Base-by-base conservation (phyloP, 768 basidiomycete genomes). In the Rhodotorula graminis region DNA sequence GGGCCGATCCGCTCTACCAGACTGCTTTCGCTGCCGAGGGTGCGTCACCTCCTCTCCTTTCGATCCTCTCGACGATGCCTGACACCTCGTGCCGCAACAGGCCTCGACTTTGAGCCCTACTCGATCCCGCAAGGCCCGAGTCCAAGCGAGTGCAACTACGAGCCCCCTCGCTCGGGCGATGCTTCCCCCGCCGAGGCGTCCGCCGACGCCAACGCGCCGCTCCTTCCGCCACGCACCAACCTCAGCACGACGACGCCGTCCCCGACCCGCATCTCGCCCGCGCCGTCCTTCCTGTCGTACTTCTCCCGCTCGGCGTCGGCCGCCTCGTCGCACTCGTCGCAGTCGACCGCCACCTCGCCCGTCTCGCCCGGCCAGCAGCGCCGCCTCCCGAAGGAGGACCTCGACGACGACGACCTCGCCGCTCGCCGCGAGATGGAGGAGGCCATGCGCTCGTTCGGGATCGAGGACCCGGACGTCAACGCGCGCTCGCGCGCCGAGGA, bases 351-450 rank as follows among this genome's bases (percentile, higher is more conserved):
- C 10, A 46, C 44, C 44, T 21, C 42, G 42, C 55, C 64, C 6
- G 47, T 55, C 23, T 47, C 56, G 44, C 49, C 46, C 21, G 31
- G n/a, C 19, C 53, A 6, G 37, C 64, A 21, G 18, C 64, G 64
- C 46, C 31, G 31, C 15, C 64, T 64, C 10, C 68, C 72, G 49
- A 73, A 69, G 21, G 70, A 74, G 31, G 73, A 74, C 11, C 69
- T 73, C 46, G 72, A 72, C 49, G 71, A 73, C 50, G 75, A 76
- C 23, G 75, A 76, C 64, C 65, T 73, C 21, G 66, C 42, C 6
- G 75, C 71, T 2, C 66, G 64, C 19, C 52, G 58, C 11, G 75
- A 76, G 67, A 64, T 76, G 63, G 75, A 76, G 27, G 75, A 59
- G 8, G 63, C 69, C 18, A 31, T 76, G 42, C 40, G 46, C 7